Evolutionary conservation across 2,329 filamentous ascomycete genomes (phyloP).

Genomic region (Lasiodiplodia theobromae): DNA sequence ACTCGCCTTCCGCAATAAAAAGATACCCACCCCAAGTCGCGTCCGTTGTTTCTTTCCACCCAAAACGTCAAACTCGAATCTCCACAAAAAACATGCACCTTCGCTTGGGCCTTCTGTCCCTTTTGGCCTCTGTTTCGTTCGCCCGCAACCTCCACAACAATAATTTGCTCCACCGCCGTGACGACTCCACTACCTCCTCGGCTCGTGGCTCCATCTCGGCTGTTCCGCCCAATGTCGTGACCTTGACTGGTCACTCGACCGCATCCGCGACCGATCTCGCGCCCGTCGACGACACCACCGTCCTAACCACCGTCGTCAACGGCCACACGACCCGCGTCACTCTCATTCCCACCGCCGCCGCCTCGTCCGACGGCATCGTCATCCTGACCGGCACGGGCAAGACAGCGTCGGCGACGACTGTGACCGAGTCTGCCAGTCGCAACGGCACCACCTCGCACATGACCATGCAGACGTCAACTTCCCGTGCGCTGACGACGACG

Average conservation of each 20-base stretch:
- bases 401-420: not conserved
- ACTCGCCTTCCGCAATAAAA: not conserved
- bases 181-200: not conserved
- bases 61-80: no score
- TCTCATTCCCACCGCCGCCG: not conserved
- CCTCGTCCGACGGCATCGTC: not conserved
- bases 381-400: conserved; percentile 2
- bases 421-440: not conserved
- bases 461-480: not conserved
- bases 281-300: not conserved
- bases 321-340: conserved; percentile 7
- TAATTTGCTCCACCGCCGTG: not conserved
- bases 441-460: conserved; percentile 1
- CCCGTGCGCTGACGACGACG: not conserved
- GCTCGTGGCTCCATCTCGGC: conserved; percentile 3
- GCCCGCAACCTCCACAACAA: conserved; percentile 1
- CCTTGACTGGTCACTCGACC: conserved; percentile 4
- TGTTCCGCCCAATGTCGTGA: not conserved
- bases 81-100: not conserved
- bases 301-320: conserved; percentile 2
- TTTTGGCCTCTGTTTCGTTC: not conserved
- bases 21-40: not conserved
- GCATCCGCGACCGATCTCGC: not conserved
- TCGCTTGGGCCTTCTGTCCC: not conserved
- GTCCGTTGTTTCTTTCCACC: not conserved